A percentile compares a stretch with the other conserved stretches of the same genome.
Conservation (phyloP, 768 basidiomycete genomes). For the Boletus vermiculosoides region DNA sequence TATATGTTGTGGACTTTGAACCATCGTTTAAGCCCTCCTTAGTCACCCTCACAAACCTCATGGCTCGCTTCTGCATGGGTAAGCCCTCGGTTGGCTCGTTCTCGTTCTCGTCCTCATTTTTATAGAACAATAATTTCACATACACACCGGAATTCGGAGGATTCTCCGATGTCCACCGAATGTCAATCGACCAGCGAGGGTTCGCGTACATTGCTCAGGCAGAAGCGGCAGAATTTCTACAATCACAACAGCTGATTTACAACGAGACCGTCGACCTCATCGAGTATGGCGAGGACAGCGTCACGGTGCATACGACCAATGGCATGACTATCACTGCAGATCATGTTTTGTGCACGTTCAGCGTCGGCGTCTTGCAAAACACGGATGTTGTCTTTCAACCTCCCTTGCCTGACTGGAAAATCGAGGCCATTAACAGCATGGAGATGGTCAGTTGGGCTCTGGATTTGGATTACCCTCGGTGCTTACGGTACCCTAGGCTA, state of each 20-base stretch:
- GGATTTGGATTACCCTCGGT: background rate
- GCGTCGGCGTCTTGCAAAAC: slow-evolving; percentile 65
- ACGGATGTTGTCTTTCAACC: slow-evolving; percentile 57
- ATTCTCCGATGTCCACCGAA: slow-evolving; percentile 52
- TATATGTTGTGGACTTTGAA: background rate
- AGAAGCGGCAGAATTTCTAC: slow-evolving; percentile 56
- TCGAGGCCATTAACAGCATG: slow-evolving; percentile 60
- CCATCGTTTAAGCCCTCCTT: slow-evolving; percentile 35
- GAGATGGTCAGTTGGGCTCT: slow-evolving; percentile 44
- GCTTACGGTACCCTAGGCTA: slow-evolving; percentile 35
- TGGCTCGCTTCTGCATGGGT: slow-evolving; percentile 65
- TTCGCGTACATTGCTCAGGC: slow-evolving; percentile 55
- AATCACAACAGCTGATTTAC: slow-evolving; percentile 43
- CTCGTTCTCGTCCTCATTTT: background rate
- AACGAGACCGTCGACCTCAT: slow-evolving; percentile 52
- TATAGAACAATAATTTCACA: slow-evolving; percentile 64
- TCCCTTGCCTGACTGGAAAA: slow-evolving; percentile 54
- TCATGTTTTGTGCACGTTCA: slow-evolving; percentile 65
- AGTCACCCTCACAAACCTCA: slow-evolving; percentile 62
- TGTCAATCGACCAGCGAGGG: slow-evolving; percentile 63
- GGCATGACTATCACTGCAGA: slow-evolving; percentile 47
- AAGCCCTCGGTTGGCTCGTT: slow-evolving; percentile 4
- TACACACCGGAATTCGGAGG: slow-evolving; percentile 50
- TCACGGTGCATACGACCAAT: slow-evolving; percentile 46
- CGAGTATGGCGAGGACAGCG: slow-evolving; percentile 44